Conservation (phyloP, 129 eudicot genomes). For the Kitagawia praeruptora region DNA sequence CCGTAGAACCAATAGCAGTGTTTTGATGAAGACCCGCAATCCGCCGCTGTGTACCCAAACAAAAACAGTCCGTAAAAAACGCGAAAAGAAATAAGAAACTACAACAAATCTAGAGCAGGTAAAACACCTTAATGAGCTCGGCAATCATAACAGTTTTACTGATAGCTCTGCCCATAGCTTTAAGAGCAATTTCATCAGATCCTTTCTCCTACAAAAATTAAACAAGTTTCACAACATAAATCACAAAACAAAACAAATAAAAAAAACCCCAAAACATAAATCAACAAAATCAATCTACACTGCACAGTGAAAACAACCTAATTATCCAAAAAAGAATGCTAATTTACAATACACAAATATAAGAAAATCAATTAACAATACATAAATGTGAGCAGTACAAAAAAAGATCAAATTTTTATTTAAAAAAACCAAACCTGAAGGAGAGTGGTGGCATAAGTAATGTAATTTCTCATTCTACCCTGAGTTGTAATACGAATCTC, state of each 20-base stretch:
- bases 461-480: slow-evolving; percentile 64
- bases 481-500: slow-evolving; percentile 62
- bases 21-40: slow-evolving; percentile 39
- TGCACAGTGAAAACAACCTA: too few species aligned
- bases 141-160: slow-evolving; percentile 47
- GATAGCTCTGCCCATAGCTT: slow-evolving; percentile 49
- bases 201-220: slow-evolving; percentile 29
- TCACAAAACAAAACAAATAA: too few species aligned
- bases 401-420: too few species aligned
- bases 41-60: slow-evolving; percentile 14
- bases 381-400: too few species aligned
- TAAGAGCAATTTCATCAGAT: slow-evolving; percentile 35
- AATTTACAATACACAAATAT: too few species aligned
- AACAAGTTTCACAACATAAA: neutral
- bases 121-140: slow-evolving; percentile 34
- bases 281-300: too few species aligned
- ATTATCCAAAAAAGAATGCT: too few species aligned
- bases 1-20: slow-evolving; percentile 34
- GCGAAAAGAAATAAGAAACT: neutral
- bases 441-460: slow-evolving; percentile 57
- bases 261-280: too few species aligned
- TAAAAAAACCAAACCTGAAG: slow-evolving; percentile 20
- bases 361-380: too few species aligned
- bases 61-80: neutral
- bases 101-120: neutral